phyloP scores from a whole-genome alignment of 345 rosid species.

The Erodium maritimum region DNA sequence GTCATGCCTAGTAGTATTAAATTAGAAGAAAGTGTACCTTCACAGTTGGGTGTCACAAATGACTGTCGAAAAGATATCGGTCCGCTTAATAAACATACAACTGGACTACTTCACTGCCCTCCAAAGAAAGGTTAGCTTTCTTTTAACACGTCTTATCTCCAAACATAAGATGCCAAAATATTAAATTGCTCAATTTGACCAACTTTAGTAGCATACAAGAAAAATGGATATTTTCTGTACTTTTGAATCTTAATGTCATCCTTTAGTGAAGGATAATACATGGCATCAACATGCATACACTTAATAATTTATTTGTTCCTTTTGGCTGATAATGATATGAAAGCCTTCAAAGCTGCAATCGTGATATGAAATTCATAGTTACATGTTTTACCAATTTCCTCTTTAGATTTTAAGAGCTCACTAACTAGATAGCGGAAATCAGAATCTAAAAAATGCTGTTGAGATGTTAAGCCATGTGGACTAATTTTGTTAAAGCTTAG shows the following conservation, averaged over 20 bases:
- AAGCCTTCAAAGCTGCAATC: neutral
- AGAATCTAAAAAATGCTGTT: too few species aligned
- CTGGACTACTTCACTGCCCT: conserved; percentile 13
- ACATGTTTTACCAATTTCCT: neutral
- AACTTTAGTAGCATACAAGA: neutral
- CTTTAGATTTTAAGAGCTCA: too few species aligned
- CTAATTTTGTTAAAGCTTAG: too few species aligned
- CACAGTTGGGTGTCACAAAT: conserved; percentile 5
- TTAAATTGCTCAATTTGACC: neutral
- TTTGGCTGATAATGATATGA: neutral
- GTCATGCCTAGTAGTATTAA: conserved; percentile 2
- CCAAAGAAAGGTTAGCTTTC: conserved; percentile 21
- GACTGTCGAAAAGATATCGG: conserved; percentile 7
- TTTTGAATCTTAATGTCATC: neutral
- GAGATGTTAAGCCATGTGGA: too few species aligned
- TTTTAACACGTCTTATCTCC: neutral
- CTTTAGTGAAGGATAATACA: neutral
- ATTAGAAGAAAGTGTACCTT: conserved; percentile 15
- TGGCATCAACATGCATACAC: neutral
- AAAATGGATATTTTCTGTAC: neutral
- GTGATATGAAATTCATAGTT: too few species aligned
- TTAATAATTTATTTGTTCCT: neutral
- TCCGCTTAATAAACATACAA: conserved; percentile 13
- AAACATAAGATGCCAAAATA: neutral
- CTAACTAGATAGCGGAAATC: too few species aligned